Percentiles rank a stretch among this genome's conserved stretches.
These are phyloP conservation scores for Pharus latifolius DNA, from an alignment of 176 grass and related monocot genomes.

Conservation along the genomic window DNA sequence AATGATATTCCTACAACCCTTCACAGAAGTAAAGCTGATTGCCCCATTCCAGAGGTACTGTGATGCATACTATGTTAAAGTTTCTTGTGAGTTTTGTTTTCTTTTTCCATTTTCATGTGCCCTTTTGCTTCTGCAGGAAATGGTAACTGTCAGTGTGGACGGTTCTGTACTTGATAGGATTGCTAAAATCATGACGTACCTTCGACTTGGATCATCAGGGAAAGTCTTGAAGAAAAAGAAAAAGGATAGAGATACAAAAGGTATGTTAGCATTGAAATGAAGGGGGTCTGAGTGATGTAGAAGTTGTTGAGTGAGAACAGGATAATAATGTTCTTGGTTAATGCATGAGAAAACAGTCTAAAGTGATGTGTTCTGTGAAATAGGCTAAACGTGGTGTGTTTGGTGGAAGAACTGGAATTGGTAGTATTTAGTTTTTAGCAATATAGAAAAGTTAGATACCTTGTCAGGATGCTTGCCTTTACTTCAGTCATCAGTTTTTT, in stretches of 20 bases:
- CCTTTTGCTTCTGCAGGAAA: slow-evolving; percentile 60
- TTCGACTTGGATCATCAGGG: slow-evolving; percentile 94
- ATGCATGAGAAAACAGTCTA: background rate
- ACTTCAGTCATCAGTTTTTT: background rate
- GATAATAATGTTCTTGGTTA: background rate
- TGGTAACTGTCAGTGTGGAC: slow-evolving; percentile 91
- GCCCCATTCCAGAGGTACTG: slow-evolving; percentile 63
- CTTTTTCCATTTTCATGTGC: background rate
- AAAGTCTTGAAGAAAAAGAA: slow-evolving; percentile 99
- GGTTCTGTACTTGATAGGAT: slow-evolving; percentile 94
- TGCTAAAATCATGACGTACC: slow-evolving; percentile 98
- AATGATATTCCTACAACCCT: slow-evolving; percentile 95
- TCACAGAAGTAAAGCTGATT: slow-evolving; percentile 98
- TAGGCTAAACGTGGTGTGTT: too few species aligned
- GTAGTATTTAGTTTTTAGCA: background rate
- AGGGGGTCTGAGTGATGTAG: background rate
- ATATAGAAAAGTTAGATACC: background rate
- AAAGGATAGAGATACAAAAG: slow-evolving; percentile 82
- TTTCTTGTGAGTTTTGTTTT: background rate
- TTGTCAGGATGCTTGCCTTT: background rate
- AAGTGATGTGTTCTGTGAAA: background rate
- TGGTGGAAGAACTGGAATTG: background rate
- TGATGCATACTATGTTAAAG: background rate
- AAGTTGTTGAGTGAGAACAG: background rate
- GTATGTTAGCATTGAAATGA: slow-evolving; percentile 30